A percentile compares a stretch with the other conserved stretches of the same genome.
Evolutionary conservation across 129 eudicot species (phyloP).

Genomic region (sunflower (Helianthus annuus)): HanXRQr2.0-SUNRISE NC_035441.2:41169787-41170286

Average conservation of each 20-base stretch:
- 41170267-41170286: no score
- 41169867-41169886: slow-evolving; percentile 66
- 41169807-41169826: slow-evolving; percentile 86
- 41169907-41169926: slow-evolving; percentile 78
- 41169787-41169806: slow-evolving; percentile 62
- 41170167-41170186: no score
- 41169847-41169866: slow-evolving; percentile 97
- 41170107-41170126: slow-evolving; percentile 72
- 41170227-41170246: no score
- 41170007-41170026: slow-evolving; percentile 81
- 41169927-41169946: slow-evolving; percentile 88
- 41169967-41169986: slow-evolving; percentile 88
- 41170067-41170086: slow-evolving; percentile 80
- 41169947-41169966: slow-evolving; percentile 81
- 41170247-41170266: no score
- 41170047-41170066: slow-evolving; percentile 73
- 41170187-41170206: no score
- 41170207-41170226: no score
- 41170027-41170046: slow-evolving; percentile 86
- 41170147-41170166: no score
- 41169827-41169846: slow-evolving; percentile 97
- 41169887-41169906: slow-evolving; percentile 63
- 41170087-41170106: slow-evolving; percentile 95
- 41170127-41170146: slow-evolving; percentile 91
- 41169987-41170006: slow-evolving; percentile 82